Base-by-base conservation (phyloP, 1,284 basidiomycete genomes). In the Rhodotorula glutinis region DNA sequence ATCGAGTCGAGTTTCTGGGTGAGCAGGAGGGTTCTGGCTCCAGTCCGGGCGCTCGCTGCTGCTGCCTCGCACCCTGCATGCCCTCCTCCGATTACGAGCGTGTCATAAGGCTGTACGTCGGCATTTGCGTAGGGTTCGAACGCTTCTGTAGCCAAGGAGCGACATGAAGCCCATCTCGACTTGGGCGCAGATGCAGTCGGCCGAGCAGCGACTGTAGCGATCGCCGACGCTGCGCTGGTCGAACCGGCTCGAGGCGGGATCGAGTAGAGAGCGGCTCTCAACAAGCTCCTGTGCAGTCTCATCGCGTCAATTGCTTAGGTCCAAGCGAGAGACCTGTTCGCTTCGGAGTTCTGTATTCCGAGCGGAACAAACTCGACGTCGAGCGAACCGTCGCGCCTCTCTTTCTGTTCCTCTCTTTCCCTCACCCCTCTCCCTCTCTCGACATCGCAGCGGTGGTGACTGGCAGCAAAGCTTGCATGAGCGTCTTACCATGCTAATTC, bases 41-140 rank as follows among this genome's bases (percentile, higher is more conserved):
- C 90, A 0, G 87, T 86, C 43, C 92, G 82, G 3, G 92, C 90
- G 16, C 91, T 85, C 4, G 87, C 91, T 16, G 91, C 85, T 0
- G 92, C 91, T 3, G 92, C 91, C 78, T 95, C 92, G 73, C 89
- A 91, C 1, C 91, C 91, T 40, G 92, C 92, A 81, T 94, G 91
- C 3, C 92, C 91, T 11, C 88, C 92, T n/a, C 91, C 92, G 71
- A 94, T 89, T 40, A 94, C 83, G 72, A 90, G 57, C 5, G 69
- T 70, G 49, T 65, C 60, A 53, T 60, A 70, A 11, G 65, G 30
- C n/a, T 43, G 27, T 8, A 44, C 53, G 10, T 58, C 67, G 17
- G 38, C 14, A 13, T 47, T 25, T 16, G 1, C 8, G n/a, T 11
- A 14, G 13, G 19, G 19, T 16, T 27, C 25, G 8, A 33, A 9